Evolutionary conservation across 163 green algal species (phyloP).

Genomic region (Scenedesmus sp.): DNA sequence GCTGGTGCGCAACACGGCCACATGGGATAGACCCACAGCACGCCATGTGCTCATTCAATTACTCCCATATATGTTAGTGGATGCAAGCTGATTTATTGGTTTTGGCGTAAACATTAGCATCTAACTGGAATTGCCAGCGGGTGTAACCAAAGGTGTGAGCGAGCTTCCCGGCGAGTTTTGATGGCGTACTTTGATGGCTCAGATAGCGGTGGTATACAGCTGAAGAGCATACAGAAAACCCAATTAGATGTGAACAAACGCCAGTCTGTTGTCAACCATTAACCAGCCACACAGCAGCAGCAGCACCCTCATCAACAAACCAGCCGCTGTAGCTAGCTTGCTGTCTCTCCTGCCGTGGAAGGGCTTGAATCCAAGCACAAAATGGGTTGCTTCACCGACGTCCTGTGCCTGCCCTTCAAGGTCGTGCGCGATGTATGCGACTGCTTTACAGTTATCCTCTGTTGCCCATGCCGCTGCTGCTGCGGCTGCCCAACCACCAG

Average conservation of each 20-base stretch:
- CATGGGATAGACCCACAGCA: too few relatives aligned
- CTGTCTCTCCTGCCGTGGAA: not conserved
- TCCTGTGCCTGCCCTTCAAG: constrained; percentile 25
- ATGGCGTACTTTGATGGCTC: not conserved
- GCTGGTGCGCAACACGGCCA: too few relatives aligned
- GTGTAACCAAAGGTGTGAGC: not conserved
- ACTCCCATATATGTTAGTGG: too few relatives aligned
- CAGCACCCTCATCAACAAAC: too few relatives aligned
- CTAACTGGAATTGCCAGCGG: too few relatives aligned
- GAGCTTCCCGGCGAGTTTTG: not conserved
- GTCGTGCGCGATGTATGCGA: constrained; percentile 31
- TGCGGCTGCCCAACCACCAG: constrained; percentile 19
- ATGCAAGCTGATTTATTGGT: too few relatives aligned
- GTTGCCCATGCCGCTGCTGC: constrained; percentile 35
- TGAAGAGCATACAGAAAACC: not conserved
- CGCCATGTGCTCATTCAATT: too few relatives aligned
- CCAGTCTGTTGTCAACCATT: too few relatives aligned
- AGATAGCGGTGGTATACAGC: not conserved
- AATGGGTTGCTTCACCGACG: constrained; percentile 30
- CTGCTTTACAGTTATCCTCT: constrained; percentile 25
- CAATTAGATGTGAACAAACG: too few relatives aligned
- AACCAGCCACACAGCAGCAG: too few relatives aligned
- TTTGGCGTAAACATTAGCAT: too few relatives aligned
- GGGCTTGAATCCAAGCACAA: too few relatives aligned
- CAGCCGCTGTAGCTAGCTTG: not conserved